Evolutionary conservation across 2,329 filamentous ascomycete species (phyloP).

Genomic region (Fusarium brevicatenulatum): DNA sequence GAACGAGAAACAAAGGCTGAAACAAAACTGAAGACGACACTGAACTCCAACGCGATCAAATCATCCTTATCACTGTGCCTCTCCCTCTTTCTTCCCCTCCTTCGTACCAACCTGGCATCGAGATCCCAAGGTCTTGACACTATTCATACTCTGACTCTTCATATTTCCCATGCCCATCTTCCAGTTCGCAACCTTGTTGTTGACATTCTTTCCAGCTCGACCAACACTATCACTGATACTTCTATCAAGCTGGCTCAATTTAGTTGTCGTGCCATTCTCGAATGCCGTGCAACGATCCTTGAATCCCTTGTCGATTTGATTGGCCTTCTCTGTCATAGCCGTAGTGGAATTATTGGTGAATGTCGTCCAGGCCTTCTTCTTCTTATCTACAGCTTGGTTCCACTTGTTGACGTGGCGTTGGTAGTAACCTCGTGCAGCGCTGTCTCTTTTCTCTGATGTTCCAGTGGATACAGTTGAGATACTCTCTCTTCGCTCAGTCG

Average conservation of each 20-base stretch:
- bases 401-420: conserved; percentile 13
- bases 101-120: not conserved
- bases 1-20: not conserved
- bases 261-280: conserved; percentile 4
- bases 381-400: conserved; percentile 28
- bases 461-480: not conserved
- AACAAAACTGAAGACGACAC: too few species aligned
- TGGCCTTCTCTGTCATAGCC: conserved; percentile 11
- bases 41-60: not conserved
- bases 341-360: conserved; percentile 17
- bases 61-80: not conserved
- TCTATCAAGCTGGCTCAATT: conserved; percentile 11
- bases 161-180: conserved; percentile 6
- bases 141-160: conserved; percentile 7
- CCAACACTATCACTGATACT: conserved; percentile 5
- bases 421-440: not conserved
- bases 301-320: conserved; percentile 6
- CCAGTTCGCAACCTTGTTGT: not conserved
- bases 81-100: not conserved
- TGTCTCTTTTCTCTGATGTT: not conserved
- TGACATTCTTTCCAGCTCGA: conserved; percentile 6
- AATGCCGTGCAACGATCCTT: conserved; percentile 7
- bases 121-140: conserved; percentile 10
- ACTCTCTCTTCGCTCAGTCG: not conserved
- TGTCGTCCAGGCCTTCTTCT: conserved; percentile 25